Base-by-base conservation (phyloP, 192 early-diverging fungal genomes). In the Backusella parvicylindrica region DNA sequence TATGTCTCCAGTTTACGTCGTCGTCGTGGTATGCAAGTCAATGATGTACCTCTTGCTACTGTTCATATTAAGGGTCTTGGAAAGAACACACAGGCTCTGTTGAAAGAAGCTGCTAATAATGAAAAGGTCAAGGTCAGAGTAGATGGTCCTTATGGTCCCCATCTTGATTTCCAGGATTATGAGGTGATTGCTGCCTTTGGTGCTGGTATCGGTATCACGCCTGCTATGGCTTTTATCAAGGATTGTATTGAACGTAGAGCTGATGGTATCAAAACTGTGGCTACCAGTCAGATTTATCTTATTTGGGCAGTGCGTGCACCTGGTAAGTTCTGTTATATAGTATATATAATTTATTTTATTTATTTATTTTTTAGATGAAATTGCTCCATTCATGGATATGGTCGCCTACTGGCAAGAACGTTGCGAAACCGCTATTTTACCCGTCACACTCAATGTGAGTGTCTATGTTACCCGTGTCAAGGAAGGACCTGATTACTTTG, bases 171-270 rank as follows among this genome's bases (percentile, higher is more conserved):
- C 33, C 74, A 72, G 35, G 77, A 79, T 32, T 71, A 85, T 30
- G 33, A 43, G 21, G 73, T 78, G 7, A 50, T 83, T 9, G 65
- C 76, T 2, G 71, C 70, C 5, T 68, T 81, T 16, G 68, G 74
- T 33, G 71, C 76, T 68, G 84, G 84, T 63, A 81, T 85, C 40
- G 84, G 84, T 70, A 73, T 83, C 31, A 85, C 84, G 1, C 84
- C 84, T 47, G 78, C 77, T 4, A 56, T 85, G 12, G 56, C 82
- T 38, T 56, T 85, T 18, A 72, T 83, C 21, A 70, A 78, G 13
- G 77, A 85, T 23, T 74, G 81, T 23, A 77, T 83, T 2, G 82
- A 81, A 31, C 66, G 79, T 40, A 76, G 77, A 63, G 31, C 77
- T 7, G 33, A 49, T 8, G 79, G 77, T 33, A 28, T 77, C 16